Evolutionary conservation across 2,329 filamentous ascomycete species (phyloP).

Genomic region (Blastomyces silverae): DNA sequence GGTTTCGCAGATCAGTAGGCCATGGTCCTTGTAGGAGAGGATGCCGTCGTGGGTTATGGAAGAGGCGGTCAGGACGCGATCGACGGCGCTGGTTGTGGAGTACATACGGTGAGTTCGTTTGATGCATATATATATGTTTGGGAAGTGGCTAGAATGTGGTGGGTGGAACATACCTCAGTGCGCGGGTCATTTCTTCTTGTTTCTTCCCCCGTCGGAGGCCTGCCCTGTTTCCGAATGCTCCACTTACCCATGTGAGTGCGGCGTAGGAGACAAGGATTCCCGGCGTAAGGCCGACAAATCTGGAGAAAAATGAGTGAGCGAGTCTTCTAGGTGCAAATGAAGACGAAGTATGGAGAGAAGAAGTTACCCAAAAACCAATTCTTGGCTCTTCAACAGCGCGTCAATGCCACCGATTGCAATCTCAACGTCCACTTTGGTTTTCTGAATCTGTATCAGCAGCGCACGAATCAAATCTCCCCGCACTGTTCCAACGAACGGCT

Average conservation of each 20-base stretch:
- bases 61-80: conserved; percentile 66
- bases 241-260: conserved; percentile 63
- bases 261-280: conserved; percentile 80
- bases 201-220: conserved; percentile 59
- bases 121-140: background rate
- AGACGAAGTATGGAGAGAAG: conserved; percentile 18
- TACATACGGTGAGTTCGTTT: conserved; percentile 8
- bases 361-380: conserved; percentile 72
- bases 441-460: conserved; percentile 92
- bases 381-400: conserved; percentile 87
- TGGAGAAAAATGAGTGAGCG: conserved; percentile 21
- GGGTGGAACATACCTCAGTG: conserved; percentile 54
- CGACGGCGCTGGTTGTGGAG: conserved; percentile 57
- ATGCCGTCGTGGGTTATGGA: conserved; percentile 65
- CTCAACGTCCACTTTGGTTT: conserved; percentile 97
- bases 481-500: conserved; percentile 73
- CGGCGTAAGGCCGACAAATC: conserved; percentile 90
- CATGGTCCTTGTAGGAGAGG: conserved; percentile 86
- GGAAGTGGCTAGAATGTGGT: background rate
- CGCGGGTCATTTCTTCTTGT: conserved; percentile 64
- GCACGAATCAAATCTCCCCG: conserved; percentile 82
- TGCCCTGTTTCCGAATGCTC: conserved; percentile 62
- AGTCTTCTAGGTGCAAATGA: background rate
- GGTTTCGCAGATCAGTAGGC: conserved; percentile 80
- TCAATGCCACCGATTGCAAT: conserved; percentile 95